A percentile compares a stretch with the other conserved stretches of the same genome.
Conservation (phyloP, 192 early-diverging fungal species). For the Rhizophagus prolifer region DNA sequence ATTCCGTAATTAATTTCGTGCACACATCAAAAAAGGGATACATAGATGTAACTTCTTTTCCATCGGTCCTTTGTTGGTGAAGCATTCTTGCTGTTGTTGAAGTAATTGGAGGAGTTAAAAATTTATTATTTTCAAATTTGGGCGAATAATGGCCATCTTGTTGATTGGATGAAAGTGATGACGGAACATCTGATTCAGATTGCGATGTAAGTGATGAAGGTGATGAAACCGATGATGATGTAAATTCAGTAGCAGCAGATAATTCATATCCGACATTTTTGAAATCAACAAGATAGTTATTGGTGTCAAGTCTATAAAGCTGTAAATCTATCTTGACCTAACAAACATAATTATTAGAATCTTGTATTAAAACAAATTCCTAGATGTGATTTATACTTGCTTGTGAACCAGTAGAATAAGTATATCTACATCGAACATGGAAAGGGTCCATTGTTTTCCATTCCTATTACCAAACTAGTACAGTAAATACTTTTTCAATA, state of each 20-base stretch:
- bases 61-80: slow-evolving; percentile 36
- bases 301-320: slow-evolving; percentile 86
- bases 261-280: slow-evolving; percentile 68
- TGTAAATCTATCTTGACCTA: slow-evolving; percentile 93
- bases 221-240: slow-evolving; percentile 35
- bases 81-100: slow-evolving; percentile 34
- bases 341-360: slow-evolving; percentile 27
- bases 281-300: slow-evolving; percentile 96
- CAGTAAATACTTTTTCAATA: not conserved
- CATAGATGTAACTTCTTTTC: slow-evolving; percentile 54
- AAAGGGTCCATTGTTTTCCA: slow-evolving; percentile 93
- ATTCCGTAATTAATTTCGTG: slow-evolving; percentile 88
- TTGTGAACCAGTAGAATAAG: slow-evolving; percentile 37
- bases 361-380: slow-evolving; percentile 24
- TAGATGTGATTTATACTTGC: not conserved
- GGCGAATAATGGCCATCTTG: slow-evolving; percentile 24
- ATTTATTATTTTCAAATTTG: slow-evolving; percentile 37
- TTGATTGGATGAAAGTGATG: slow-evolving; percentile 31
- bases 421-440: slow-evolving; percentile 76
- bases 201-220: not conserved
- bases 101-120: slow-evolving; percentile 33
- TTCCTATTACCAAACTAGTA: slow-evolving; percentile 39
- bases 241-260: slow-evolving; percentile 35
- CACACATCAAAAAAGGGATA: slow-evolving; percentile 98
- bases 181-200: slow-evolving; percentile 8